Conservation (phyloP, 257 asterid species). For the Primulina huaijiensis region DNA sequence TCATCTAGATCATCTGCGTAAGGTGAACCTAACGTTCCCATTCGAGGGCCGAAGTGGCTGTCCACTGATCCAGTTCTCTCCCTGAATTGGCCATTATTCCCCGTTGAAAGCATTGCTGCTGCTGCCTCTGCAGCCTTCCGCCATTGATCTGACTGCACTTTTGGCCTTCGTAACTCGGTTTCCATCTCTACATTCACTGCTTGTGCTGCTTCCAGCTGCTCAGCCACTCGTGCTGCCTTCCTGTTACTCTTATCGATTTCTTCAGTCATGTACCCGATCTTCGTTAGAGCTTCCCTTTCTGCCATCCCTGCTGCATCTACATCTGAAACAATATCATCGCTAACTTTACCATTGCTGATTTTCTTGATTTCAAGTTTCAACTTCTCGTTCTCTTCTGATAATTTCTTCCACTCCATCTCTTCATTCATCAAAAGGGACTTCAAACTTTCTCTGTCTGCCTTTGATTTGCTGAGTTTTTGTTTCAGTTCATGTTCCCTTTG, state of each 20-base stretch:
- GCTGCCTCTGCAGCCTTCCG: slow-evolving; percentile 98
- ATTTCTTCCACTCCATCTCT: slow-evolving; percentile 45
- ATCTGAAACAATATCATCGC: slow-evolving; percentile 33
- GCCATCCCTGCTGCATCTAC: slow-evolving; percentile 48
- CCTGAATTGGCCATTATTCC: slow-evolving; percentile 60
- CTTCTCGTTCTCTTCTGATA: slow-evolving; percentile 48
- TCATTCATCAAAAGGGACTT: slow-evolving; percentile 46
- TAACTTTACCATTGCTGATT: slow-evolving; percentile 20
- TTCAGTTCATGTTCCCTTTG: slow-evolving; percentile 43
- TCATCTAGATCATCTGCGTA: slow-evolving; percentile 71
- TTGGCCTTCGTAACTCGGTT: slow-evolving; percentile 64
- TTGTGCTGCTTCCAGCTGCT: slow-evolving; percentile 72
- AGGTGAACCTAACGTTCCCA: slow-evolving; percentile 55
- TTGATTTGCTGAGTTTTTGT: slow-evolving; percentile 45
- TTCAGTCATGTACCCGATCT: slow-evolving; percentile 49
- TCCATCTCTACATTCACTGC: slow-evolving; percentile 73
- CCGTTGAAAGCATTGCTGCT: slow-evolving; percentile 75
- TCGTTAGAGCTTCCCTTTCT: slow-evolving; percentile 65
- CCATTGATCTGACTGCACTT: slow-evolving; percentile 95
- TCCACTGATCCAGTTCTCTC: slow-evolving; percentile 86
- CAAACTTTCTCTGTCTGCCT: slow-evolving; percentile 36
- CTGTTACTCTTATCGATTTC: slow-evolving; percentile 65
- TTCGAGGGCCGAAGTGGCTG: slow-evolving; percentile 50
- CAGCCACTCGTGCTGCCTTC: slow-evolving; percentile 44
- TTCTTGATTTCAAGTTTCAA: slow-evolving; percentile 44